phyloP scores from a whole-genome alignment of 2,329 filamentous ascomycete species.

The Aphanoascus verrucosus region DNA sequence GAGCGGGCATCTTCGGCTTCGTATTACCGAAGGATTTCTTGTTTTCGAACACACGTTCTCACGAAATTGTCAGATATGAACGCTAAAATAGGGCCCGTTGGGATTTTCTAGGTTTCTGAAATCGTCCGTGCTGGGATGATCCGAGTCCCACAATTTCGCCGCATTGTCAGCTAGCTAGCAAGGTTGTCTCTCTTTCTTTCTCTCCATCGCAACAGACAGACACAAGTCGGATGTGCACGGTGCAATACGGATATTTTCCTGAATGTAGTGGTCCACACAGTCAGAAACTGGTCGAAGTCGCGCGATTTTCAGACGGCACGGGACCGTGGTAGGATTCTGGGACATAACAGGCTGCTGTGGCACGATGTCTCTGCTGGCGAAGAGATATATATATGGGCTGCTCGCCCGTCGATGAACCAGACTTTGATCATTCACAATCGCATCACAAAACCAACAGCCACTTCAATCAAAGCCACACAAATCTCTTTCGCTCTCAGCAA shows the following conservation, averaged over 20 bases:
- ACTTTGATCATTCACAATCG: background rate
- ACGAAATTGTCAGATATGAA: background rate
- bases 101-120: background rate
- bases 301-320: background rate
- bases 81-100: background rate
- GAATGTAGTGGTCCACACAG: background rate
- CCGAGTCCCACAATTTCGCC: background rate
- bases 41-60: conserved; percentile 5
- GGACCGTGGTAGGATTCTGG: background rate
- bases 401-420: background rate
- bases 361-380: background rate
- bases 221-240: conserved; percentile 2
- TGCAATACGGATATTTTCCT: conserved; percentile 1
- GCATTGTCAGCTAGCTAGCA: background rate
- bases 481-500: background rate
- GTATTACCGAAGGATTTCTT: background rate
- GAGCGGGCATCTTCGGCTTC: conserved; percentile 1
- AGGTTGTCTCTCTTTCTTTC: background rate
- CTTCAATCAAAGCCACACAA: background rate
- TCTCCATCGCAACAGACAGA: background rate
- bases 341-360: background rate
- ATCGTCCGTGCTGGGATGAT: background rate
- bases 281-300: background rate
- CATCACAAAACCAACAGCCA: background rate
- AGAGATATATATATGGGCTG: conserved; percentile 2